These are phyloP conservation scores for Hymenoscyphus infarciens DNA, from an alignment of 2,329 filamentous ascomycete species.

Conservation along the genomic window DNA sequence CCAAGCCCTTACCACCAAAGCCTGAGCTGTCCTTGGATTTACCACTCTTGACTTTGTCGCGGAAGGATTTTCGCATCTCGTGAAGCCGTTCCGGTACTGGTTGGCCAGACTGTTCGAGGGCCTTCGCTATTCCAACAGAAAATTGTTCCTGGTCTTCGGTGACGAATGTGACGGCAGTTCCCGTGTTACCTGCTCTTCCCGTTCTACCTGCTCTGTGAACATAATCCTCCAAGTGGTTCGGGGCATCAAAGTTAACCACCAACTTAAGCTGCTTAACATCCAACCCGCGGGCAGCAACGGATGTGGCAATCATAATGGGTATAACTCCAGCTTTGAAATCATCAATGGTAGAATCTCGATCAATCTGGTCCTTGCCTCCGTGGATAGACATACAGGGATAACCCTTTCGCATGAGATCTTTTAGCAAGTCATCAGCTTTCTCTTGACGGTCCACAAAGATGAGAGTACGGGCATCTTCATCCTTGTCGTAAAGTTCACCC, in stretches of 20 bases:
- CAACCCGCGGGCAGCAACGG: slow-evolving; percentile 88
- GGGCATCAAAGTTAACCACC: slow-evolving; percentile 92
- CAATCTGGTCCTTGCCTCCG: slow-evolving; percentile 88
- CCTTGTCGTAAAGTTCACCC: slow-evolving; percentile 78
- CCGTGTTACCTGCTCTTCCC: slow-evolving; percentile 88
- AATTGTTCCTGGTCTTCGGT: slow-evolving; percentile 90
- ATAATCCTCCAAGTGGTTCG: slow-evolving; percentile 94
- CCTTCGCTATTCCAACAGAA: slow-evolving; percentile 85
- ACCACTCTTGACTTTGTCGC: slow-evolving; percentile 87
- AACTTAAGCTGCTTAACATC: slow-evolving; percentile 96
- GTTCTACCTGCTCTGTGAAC: slow-evolving; percentile 93
- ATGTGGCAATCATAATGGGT: slow-evolving; percentile 89
- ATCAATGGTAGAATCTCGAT: slow-evolving; percentile 85
- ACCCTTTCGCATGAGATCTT: slow-evolving; percentile 75
- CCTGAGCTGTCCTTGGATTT: slow-evolving; percentile 87
- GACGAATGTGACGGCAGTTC: slow-evolving; percentile 91
- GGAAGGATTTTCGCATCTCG: slow-evolving; percentile 68
- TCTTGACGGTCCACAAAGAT: slow-evolving; percentile 94
- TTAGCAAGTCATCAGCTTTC: slow-evolving; percentile 75
- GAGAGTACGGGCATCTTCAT: slow-evolving; percentile 85
- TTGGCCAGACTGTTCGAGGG: slow-evolving; percentile 79
- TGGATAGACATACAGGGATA: slow-evolving; percentile 94
- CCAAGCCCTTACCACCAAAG: slow-evolving; percentile 92
- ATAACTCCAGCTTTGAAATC: slow-evolving; percentile 92
- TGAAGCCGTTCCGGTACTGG: slow-evolving; percentile 67